phyloP scores from a whole-genome alignment of 1,284 basidiomycete genomes.

The Cystobasidiaceae sp. region DNA sequence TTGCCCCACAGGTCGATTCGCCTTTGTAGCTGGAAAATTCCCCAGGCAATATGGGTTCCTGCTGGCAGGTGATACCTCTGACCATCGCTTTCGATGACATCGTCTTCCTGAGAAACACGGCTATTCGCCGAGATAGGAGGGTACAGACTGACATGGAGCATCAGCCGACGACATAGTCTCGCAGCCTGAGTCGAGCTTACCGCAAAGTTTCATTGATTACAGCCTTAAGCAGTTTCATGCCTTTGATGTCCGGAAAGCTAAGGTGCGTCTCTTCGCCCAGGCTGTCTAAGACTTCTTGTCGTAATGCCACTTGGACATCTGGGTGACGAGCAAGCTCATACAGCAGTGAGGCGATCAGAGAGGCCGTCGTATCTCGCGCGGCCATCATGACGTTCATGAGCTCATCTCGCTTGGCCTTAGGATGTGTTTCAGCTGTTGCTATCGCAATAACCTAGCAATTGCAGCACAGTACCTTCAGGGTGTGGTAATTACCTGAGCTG shows the following conservation, averaged over 20 bases:
- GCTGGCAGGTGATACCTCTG: conserved; percentile 59
- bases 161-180: neutral
- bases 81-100: conserved; percentile 41
- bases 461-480: no score
- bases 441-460: no score
- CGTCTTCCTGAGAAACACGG: conserved; percentile 51
- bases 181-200: neutral
- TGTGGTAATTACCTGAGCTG: no score
- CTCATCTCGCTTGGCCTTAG: conserved; percentile 60
- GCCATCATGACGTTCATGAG: conserved; percentile 56
- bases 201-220: conserved; percentile 28
- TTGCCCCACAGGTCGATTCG: conserved; percentile 61
- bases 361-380: conserved; percentile 52
- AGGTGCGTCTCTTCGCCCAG: conserved; percentile 54
- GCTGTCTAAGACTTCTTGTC: conserved; percentile 55
- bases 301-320: conserved; percentile 54
- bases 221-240: conserved; percentile 55
- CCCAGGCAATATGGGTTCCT: conserved; percentile 56
- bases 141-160: conserved; percentile 53
- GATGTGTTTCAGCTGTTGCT: neutral
- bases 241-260: conserved; percentile 55
- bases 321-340: conserved; percentile 63
- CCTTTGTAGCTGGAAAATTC: conserved; percentile 53
- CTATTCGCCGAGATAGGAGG: conserved; percentile 65
- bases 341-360: conserved; percentile 58